phyloP scores from a whole-genome alignment of 306 rosid species.

The Acacia acuminata region DNA sequence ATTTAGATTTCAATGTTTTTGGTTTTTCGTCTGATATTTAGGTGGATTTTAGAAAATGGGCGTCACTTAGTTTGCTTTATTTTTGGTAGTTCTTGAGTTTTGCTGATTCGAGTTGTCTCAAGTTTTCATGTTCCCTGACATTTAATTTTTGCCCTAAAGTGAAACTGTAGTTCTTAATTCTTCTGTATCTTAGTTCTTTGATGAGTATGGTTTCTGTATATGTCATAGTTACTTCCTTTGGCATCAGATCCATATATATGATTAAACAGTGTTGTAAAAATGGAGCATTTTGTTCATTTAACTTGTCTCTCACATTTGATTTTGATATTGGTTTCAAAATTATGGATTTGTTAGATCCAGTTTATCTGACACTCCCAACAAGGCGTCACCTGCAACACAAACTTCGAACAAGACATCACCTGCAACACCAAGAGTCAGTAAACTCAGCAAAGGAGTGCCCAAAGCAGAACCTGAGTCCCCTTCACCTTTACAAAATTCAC shows the following conservation, averaged over 20 bases:
- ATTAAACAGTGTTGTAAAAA: constrained; percentile 10
- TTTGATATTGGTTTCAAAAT: constrained; percentile 30
- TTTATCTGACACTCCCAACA: constrained; percentile 53
- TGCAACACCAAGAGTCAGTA: constrained; percentile 80
- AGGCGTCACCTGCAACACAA: constrained; percentile 51
- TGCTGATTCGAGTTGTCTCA: not conserved
- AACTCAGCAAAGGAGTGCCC: constrained; percentile 58
- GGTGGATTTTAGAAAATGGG: constrained; percentile 25
- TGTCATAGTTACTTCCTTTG: not conserved
- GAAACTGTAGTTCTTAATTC: not conserved
- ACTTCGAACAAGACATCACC: constrained; percentile 61
- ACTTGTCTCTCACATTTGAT: constrained; percentile 28
- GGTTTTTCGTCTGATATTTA: not conserved
- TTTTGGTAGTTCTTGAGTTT: not conserved
- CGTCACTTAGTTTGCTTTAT: not conserved
- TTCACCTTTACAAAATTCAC: constrained; percentile 72
- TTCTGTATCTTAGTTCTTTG: constrained; percentile 20
- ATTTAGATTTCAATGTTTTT: not conserved
- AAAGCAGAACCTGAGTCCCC: constrained; percentile 78
- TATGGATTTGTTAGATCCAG: constrained; percentile 64
- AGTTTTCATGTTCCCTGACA: constrained; percentile 10
- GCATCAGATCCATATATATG: constrained; percentile 46
- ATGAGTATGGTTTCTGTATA: constrained; percentile 29
- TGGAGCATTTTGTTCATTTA: constrained; percentile 23
- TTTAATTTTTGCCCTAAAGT: constrained; percentile 21